Evolutionary conservation across 805 yeast genomes (phyloP).

Genomic region (Ogataea ganodermae): DNA sequence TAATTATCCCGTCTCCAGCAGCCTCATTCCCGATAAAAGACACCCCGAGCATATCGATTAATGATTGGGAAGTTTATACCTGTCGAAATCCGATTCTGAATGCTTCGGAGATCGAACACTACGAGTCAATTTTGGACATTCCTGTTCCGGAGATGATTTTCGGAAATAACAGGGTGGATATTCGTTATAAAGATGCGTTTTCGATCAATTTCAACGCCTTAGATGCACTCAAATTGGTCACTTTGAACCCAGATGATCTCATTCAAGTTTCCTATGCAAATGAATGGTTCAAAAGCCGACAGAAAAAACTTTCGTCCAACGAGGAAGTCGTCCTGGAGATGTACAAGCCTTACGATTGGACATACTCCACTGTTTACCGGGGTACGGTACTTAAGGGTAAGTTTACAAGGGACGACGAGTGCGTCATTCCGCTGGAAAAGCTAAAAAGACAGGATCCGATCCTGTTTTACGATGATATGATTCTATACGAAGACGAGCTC

Average conservation of each 20-base stretch:
- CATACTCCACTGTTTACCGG: slow-evolving; percentile 78
- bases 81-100: slow-evolving; percentile 75
- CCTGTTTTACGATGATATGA: slow-evolving; percentile 83
- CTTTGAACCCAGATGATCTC: slow-evolving; percentile 43
- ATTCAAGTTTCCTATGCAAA: slow-evolving; percentile 82
- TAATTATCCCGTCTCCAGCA: slow-evolving; percentile 76
- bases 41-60: slow-evolving; percentile 66
- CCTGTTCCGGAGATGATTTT: slow-evolving; percentile 98
- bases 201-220: slow-evolving; percentile 70
- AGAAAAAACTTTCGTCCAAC: slow-evolving; percentile 34
- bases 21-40: slow-evolving; percentile 65
- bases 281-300: slow-evolving; percentile 65
- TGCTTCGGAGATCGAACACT: slow-evolving; percentile 68
- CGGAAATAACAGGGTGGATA: slow-evolving; percentile 71
- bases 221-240: slow-evolving; percentile 68
- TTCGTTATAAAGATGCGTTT: slow-evolving; percentile 28
- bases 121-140: slow-evolving; percentile 62
- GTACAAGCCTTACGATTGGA: slow-evolving; percentile 93
- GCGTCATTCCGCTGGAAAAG: slow-evolving; percentile 66
- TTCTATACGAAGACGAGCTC: slow-evolving; percentile 89
- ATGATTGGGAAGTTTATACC: slow-evolving; percentile 77
- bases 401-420: slow-evolving; percentile 31
- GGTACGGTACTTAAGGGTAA: slow-evolving; percentile 49
- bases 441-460: slow-evolving; percentile 78
- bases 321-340: slow-evolving; percentile 51